Conservation (phyloP, 768 basidiomycete genomes). For the Auriscalpium orientale region DNA sequence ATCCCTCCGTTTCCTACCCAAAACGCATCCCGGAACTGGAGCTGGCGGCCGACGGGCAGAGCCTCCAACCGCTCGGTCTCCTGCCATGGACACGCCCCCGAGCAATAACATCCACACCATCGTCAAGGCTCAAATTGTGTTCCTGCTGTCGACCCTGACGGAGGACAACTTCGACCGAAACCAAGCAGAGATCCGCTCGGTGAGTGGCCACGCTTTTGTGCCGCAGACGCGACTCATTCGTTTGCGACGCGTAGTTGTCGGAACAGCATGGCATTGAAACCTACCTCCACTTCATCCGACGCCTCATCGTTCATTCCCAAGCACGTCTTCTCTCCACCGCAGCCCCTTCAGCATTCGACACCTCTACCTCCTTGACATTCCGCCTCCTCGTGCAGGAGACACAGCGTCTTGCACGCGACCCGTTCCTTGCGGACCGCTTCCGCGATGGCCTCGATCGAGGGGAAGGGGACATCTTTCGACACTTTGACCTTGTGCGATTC, state of each 20-base stretch:
- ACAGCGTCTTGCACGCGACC: conserved; percentile 84
- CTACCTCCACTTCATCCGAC: conserved; percentile 94
- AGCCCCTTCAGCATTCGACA: conserved; percentile 59
- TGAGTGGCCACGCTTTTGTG: conserved; percentile 36
- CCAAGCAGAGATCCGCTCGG: conserved; percentile 89
- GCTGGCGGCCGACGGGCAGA: conserved; percentile 29
- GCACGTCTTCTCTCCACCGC: conserved; percentile 53
- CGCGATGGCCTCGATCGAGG: conserved; percentile 85
- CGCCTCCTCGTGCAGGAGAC: conserved; percentile 83
- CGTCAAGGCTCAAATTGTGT: conserved; percentile 96
- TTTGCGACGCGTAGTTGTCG: conserved; percentile 57
- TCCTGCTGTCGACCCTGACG: conserved; percentile 89
- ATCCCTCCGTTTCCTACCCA: conserved; percentile 18
- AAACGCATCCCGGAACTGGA: conserved; percentile 29
- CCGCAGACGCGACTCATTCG: conserved; percentile 9
- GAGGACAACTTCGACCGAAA: conserved; percentile 97
- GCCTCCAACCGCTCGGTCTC: conserved; percentile 41
- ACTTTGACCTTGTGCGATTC: conserved; percentile 80
- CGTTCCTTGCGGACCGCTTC: conserved; percentile 84
- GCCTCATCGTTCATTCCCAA: conserved; percentile 86
- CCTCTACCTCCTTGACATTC: conserved; percentile 74
- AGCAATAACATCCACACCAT: conserved; percentile 84
- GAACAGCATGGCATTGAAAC: conserved; percentile 97
- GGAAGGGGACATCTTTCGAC: conserved; percentile 75
- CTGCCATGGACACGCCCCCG: conserved; percentile 82